Evolutionary conservation across 192 early-diverging fungal genomes (phyloP).

Genomic region (Linnemannia exigua): DNA sequence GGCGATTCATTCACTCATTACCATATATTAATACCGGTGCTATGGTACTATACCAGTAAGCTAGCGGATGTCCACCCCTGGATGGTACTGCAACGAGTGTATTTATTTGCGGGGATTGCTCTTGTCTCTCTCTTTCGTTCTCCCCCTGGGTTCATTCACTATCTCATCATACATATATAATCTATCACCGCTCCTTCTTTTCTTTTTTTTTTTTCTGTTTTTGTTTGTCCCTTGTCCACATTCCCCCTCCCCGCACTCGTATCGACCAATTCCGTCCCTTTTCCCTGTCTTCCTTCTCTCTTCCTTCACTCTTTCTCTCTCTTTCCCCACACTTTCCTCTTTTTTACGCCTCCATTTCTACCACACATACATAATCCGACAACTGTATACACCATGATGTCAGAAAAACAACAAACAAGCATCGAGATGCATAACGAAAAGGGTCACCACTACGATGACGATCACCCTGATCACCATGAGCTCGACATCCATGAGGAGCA

Average conservation of each 20-base stretch:
- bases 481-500: not conserved
- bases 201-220: constrained; percentile 21
- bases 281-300: not conserved
- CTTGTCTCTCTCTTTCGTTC: too few species aligned
- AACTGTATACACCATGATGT: not conserved
- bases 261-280: constrained; percentile 17
- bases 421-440: constrained; percentile 35
- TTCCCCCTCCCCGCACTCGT: constrained; percentile 28
- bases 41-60: too few species aligned
- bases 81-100: not conserved
- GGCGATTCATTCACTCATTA: constrained; percentile 3
- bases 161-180: constrained; percentile 72
- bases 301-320: constrained; percentile 2
- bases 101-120: not conserved
- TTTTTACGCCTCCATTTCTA: too few species aligned
- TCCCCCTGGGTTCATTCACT: constrained; percentile 60
- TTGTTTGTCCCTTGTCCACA: constrained; percentile 26
- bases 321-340: not conserved
- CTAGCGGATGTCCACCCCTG: constrained; percentile 5
- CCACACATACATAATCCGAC: not conserved
- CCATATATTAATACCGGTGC: too few species aligned
- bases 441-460: not conserved
- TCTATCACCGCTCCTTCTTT: constrained; percentile 53
- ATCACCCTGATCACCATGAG: constrained; percentile 1
- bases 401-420: constrained; percentile 19